A percentile compares a stretch with the other conserved stretches of the same genome.
phyloP scores from a whole-genome alignment of 345 rosid species.

The Ricinus communis region DNA sequence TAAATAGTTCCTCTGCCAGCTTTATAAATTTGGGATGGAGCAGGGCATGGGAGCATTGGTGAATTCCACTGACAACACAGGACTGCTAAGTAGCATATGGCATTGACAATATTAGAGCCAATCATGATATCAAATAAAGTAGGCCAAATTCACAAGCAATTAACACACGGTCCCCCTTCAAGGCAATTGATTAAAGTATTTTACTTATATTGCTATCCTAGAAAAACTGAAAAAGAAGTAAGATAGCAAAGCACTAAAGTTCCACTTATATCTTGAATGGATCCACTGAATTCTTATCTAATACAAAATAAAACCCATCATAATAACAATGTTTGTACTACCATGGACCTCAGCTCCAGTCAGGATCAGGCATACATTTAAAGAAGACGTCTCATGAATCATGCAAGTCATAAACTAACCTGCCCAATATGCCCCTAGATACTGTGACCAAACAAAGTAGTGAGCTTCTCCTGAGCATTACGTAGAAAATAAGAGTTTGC shows the following conservation, averaged over 20 bases:
- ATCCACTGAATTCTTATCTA: background rate
- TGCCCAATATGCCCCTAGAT: background rate
- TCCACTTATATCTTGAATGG: background rate
- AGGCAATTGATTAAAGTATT: constrained; percentile 1
- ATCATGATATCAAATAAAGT: background rate
- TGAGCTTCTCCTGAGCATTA: background rate
- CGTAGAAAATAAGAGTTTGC: background rate
- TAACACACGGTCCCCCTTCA: background rate
- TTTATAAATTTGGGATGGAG: background rate
- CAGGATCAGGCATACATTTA: background rate
- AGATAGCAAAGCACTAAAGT: background rate
- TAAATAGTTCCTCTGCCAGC: background rate
- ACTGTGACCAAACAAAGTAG: background rate
- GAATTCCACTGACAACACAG: no score
- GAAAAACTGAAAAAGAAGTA: background rate
- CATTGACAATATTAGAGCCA: background rate
- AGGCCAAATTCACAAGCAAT: background rate
- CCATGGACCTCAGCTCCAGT: background rate
- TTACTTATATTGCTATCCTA: background rate
- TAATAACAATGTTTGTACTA: background rate
- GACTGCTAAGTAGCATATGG: background rate
- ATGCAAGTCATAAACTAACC: background rate
- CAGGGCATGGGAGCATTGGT: background rate
- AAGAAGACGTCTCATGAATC: background rate
- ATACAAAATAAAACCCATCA: background rate